Conservation (phyloP, 2,329 filamentous ascomycete species). For the Neurospora crassa region DNA sequence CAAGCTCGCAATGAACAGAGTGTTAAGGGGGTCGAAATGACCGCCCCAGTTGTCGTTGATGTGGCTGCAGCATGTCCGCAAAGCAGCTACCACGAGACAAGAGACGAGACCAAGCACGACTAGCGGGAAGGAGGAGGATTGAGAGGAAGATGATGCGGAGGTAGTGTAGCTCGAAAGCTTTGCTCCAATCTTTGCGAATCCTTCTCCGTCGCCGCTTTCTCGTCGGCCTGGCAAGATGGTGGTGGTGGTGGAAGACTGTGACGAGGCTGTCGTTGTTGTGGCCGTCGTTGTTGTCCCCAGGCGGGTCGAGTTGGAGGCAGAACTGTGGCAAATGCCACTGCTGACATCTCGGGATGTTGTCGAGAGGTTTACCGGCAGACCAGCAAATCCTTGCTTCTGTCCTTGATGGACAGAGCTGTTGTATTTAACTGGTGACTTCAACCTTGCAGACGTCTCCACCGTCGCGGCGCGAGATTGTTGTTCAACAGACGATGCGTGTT, state of each 20-base stretch:
- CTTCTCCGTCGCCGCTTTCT: constrained; percentile 9
- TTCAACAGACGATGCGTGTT: neutral
- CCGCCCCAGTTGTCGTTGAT: constrained; percentile 1
- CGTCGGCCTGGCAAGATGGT: constrained; percentile 11
- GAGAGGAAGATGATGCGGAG: neutral
- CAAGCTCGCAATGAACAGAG: constrained; percentile 11
- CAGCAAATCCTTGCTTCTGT: neutral
- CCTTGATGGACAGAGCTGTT: neutral
- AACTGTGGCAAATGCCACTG: neutral
- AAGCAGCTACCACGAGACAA: constrained; percentile 12
- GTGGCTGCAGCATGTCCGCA: constrained; percentile 5
- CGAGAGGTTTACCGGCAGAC: neutral
- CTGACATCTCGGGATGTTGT: constrained; percentile 1
- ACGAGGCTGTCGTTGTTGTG: neutral
- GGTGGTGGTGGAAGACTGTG: constrained; percentile 8
- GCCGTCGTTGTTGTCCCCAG: constrained; percentile 5
- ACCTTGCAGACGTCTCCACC: neutral
- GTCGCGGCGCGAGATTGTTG: neutral
- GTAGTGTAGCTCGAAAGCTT: neutral
- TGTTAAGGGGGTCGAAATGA: constrained; percentile 11
- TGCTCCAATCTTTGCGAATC: constrained; percentile 1
- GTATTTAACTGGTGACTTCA: neutral
- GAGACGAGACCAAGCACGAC: constrained; percentile 20
- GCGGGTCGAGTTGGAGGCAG: neutral
- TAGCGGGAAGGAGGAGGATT: constrained; percentile 12